Evolutionary conservation across 306 rosid genomes (phyloP), one percentile per base, ranked within the genome.

Genomic region (Castanea mollissima): DNA sequence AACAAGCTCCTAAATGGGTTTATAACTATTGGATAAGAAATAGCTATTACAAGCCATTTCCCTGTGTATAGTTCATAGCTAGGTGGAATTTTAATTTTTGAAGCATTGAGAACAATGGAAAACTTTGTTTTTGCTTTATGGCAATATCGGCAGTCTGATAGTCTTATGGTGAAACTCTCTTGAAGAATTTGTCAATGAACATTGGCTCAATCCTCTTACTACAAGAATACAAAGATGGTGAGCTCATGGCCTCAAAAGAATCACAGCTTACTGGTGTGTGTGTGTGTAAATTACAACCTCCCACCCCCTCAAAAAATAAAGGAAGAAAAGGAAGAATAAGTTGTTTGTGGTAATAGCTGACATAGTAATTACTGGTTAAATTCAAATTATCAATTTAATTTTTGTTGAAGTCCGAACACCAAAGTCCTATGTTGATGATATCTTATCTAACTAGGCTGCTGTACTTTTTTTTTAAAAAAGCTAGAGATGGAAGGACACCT

Each of bases 401-500:
- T 20, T 11, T 34, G 23, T 32, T 34, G 7, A 19, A 46, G 52
- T 46, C 15, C 4, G 4, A 11, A 46, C 15, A 0, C 35, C 10
- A 5, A 4, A 67, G 27, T 34, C 71, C 16, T 1, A 46, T 67
- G 71, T 11, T 34, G 14, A 67, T 34, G 51, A 18, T 7, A 32
- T 32, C 52, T 11, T 46, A 32, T 34, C 51, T 67, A 21, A 67
- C 71, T 1, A 32, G 23, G 18, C 69, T 0, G 11, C 44, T n/a
- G 54, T 29, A 31, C 20, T 27, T 46, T 2, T 7, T 41, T 41
- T 41, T 41, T 46, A 11, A 11, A 11, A 2, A 15, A 2, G 75
- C 71, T 52, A 77, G 72, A 77, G 78, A 86, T 86, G 90, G 87
- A 84, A 69, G 70, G 35, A 55, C 78, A 74, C 59, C 70, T 82